Conservation (phyloP, 805 yeast genomes). For the Phaffomyces opuntiae region DNA sequence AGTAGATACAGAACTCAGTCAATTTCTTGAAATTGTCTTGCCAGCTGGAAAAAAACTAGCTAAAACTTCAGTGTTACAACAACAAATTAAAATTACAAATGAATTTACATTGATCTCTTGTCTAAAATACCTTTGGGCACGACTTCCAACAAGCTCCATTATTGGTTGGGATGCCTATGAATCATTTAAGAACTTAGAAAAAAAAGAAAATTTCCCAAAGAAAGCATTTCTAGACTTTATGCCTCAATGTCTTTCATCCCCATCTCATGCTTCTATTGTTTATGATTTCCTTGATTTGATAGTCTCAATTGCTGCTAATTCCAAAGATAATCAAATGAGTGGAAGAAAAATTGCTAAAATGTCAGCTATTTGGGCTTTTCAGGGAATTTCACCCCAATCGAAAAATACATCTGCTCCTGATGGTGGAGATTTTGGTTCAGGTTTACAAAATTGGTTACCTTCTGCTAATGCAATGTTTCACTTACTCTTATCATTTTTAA, state of each 20-base stretch:
- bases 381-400: slow-evolving; percentile 26
- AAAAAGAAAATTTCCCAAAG: slow-evolving; percentile 57
- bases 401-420: slow-evolving; percentile 1
- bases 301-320: slow-evolving; percentile 70
- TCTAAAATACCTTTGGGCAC: slow-evolving; percentile 79
- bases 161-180: slow-evolving; percentile 84
- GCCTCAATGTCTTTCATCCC: slow-evolving; percentile 78
- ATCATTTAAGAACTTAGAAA: slow-evolving; percentile 59
- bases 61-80: slow-evolving; percentile 34
- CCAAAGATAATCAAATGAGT: slow-evolving; percentile 69
- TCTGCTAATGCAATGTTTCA: slow-evolving; percentile 86
- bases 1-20: slow-evolving; percentile 51
- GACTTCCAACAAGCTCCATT: slow-evolving; percentile 71
- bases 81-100: slow-evolving; percentile 45
- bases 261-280: slow-evolving; percentile 84
- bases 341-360: slow-evolving; percentile 75
- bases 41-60: slow-evolving; percentile 48
- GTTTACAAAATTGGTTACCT: slow-evolving; percentile 68
- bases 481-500: slow-evolving; percentile 63
- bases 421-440: slow-evolving; percentile 50
- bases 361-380: slow-evolving; percentile 88
- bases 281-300: slow-evolving; percentile 81
- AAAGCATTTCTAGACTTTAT: slow-evolving; percentile 72
- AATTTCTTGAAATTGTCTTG: slow-evolving; percentile 50
- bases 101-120: slow-evolving; percentile 68